Base-by-base conservation (phyloP, 345 rosid genomes). In the Litchi chinensis region DNA sequence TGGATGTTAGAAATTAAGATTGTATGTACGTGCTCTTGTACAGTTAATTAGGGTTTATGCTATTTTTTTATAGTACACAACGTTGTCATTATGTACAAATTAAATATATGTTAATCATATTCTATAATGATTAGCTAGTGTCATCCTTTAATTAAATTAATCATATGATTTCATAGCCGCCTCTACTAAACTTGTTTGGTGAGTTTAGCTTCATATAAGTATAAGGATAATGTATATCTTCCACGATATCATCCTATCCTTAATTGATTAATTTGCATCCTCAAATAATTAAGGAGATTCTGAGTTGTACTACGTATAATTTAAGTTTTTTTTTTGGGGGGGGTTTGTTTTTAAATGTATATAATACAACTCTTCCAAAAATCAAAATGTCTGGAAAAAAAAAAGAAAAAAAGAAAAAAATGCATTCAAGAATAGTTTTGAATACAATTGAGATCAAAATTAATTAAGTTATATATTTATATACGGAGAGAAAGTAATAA, bases 21-120 rank as follows among this genome's bases (percentile, higher is more conserved):
- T 68, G 73, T 15, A 28, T 39, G 67, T 7, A 52, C 43, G 26
- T 65, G 78, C 15, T 75, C 39, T 28, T 67, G 41, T 76, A 41
- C 19, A 54, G 48, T 24, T 46, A 44, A 4, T 64, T 76, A 39
- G 37, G 73, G 72, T 21, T 67, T 76, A 2, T 32, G 15, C 65
- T 50, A 16, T n/a, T 7, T 26, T 26, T 60, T 60, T n/a, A 6
- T 13, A 60, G 24, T 60, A 22, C 5, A 60, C 65, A 60, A 21
- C 0, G 28, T n/a, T 60, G 10, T 19, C 65, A 24, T 15, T 11
- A 66, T 66, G 70, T 66, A 66, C 43, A 66, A 66, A 66, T 32
- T 15, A 60, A 57, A 57, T 60, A n/a, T 60, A 60, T 60, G 21
- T 60, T 21, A 19, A 57, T 57, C 8, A 57, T 57, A 57, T 57